Percentiles rank a stretch among this genome's conserved stretches.
phyloP scores from a whole-genome alignment of 1,284 basidiomycete species.

The Trichosporon ovoides region DNA sequence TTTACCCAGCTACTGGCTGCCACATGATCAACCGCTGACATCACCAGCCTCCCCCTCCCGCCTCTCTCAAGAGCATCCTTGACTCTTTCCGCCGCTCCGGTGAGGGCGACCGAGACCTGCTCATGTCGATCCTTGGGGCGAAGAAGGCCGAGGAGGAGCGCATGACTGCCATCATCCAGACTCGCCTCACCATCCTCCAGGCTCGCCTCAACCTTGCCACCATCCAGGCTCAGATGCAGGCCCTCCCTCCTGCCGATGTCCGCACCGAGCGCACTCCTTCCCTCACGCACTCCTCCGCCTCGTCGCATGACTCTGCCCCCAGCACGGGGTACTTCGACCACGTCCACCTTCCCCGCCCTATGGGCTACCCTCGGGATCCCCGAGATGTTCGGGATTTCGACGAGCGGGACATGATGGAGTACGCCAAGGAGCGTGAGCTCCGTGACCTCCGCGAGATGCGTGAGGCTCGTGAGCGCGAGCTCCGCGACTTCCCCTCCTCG shows the following conservation, averaged over 20 bases:
- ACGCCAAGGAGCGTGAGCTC: conserved; percentile 2
- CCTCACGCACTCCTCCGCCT: conserved; percentile 8
- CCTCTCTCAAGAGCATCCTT: conserved; percentile 73
- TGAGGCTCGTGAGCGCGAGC: neutral
- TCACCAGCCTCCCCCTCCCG: conserved; percentile 57
- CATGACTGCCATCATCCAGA: conserved; percentile 44
- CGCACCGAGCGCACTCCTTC: conserved; percentile 16
- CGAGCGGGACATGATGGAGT: neutral
- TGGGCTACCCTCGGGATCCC: conserved; percentile 4
- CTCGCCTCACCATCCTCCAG: conserved; percentile 44
- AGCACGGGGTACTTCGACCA: conserved; percentile 13
- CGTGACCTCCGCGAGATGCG: conserved; percentile 6
- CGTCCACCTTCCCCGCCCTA: conserved; percentile 14
- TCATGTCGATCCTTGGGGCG: conserved; percentile 78
- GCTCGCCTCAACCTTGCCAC: conserved; percentile 32
- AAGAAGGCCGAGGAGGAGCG: conserved; percentile 76
- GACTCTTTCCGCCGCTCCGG: conserved; percentile 73
- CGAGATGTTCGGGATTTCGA: conserved; percentile 6
- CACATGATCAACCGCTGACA: too few species aligned
- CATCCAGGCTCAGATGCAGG: conserved; percentile 20
- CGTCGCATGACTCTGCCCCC: conserved; percentile 1
- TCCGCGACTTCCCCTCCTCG: neutral
- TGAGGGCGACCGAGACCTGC: conserved; percentile 81
- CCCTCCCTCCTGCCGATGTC: neutral
- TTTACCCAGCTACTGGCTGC: too few species aligned